A percentile compares a stretch with the other conserved stretches of the same genome.
Conservation (phyloP, 441 rosid genomes). For the Sinapis alba region DNA sequence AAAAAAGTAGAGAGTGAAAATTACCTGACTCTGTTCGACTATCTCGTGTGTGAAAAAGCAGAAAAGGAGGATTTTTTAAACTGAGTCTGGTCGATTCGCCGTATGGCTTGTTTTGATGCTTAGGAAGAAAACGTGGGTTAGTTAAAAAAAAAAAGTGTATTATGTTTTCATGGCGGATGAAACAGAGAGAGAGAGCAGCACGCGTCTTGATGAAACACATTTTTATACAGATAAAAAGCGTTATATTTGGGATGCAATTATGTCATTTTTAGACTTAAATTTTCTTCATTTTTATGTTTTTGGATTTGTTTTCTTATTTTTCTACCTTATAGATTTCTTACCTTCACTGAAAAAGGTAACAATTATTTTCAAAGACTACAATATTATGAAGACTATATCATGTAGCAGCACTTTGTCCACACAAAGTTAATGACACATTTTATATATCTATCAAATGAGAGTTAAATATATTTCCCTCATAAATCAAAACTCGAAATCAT, state of each 20-base stretch:
- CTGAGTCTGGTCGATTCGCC: slow-evolving; percentile 15
- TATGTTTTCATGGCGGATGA: not conserved
- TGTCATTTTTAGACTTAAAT: too few species aligned
- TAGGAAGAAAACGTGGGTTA: slow-evolving; percentile 1
- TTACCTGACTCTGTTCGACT: not conserved
- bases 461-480: too few species aligned
- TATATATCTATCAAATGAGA: too few species aligned
- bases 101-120: slow-evolving; percentile 10
- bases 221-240: not conserved
- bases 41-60: not conserved
- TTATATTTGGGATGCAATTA: not conserved
- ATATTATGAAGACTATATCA: too few species aligned
- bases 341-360: too few species aligned
- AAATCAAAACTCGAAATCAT: too few species aligned
- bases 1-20: not conserved
- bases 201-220: not conserved
- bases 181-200: not conserved
- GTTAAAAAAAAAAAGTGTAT: not conserved
- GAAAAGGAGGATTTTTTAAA: not conserved
- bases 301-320: too few species aligned
- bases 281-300: not conserved
- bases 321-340: too few species aligned
- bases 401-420: too few species aligned
- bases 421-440: too few species aligned
- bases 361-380: too few species aligned